Percentiles rank a stretch among this genome's conserved stretches.
Conservation (phyloP, 2,329 filamentous ascomycete species). For the Aschersonia sp. region DNA sequence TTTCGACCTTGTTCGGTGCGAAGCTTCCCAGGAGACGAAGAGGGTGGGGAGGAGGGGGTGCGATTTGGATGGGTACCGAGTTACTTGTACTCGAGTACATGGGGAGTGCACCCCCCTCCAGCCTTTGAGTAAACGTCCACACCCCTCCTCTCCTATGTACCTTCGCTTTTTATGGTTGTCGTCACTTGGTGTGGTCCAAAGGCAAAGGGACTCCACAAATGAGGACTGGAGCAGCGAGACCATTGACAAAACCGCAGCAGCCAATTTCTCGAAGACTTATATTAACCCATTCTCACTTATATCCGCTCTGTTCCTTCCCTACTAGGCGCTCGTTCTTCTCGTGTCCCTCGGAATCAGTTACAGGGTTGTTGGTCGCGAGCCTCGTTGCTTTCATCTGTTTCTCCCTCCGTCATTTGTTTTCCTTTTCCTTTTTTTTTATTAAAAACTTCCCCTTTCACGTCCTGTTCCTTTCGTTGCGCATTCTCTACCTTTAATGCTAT, state of each 20-base stretch:
- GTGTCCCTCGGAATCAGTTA: neutral
- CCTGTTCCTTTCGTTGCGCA: neutral
- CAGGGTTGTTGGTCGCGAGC: neutral
- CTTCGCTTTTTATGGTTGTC: neutral
- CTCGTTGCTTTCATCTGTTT: neutral
- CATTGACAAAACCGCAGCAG: neutral
- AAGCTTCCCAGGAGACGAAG: neutral
- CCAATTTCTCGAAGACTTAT: neutral
- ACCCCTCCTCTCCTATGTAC: neutral
- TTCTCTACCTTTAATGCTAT: neutral
- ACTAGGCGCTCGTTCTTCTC: neutral
- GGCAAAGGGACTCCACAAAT: too few species aligned
- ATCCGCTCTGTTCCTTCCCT: neutral
- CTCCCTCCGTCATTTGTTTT: neutral
- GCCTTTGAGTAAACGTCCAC: neutral
- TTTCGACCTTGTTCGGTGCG: neutral
- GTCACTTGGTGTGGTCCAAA: neutral
- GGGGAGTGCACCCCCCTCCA: neutral
- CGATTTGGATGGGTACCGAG: neutral
- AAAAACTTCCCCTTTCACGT: neutral
- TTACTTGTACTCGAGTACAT: neutral
- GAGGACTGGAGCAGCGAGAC: constrained; percentile 1
- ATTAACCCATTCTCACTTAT: neutral
- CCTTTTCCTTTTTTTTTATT: neutral
- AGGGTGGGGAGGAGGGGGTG: too few species aligned